Evolutionary conservation across 78 protist genomes (phyloP).

Genomic region (Monosiga brevicollis): DNA sequence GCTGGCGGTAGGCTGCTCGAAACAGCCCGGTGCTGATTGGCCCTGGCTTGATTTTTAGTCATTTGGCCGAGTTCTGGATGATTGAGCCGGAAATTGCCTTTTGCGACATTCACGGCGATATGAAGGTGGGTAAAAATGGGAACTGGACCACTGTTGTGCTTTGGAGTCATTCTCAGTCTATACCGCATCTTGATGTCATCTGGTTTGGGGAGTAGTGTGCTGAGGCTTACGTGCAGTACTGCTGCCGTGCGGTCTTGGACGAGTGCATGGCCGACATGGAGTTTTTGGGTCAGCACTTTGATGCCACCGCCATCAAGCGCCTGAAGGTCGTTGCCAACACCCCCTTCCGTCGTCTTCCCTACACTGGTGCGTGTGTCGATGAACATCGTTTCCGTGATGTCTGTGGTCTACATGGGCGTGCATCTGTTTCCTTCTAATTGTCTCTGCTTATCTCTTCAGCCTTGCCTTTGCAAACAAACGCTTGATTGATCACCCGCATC

Average conservation of each 20-base stretch:
- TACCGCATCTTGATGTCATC: too few relatives aligned
- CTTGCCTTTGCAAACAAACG: too few relatives aligned
- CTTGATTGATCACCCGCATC: too few relatives aligned
- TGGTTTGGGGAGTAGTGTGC: not conserved
- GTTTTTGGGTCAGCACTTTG: not conserved
- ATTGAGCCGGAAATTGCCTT: slow-evolving; percentile 72
- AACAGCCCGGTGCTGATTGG: too few relatives aligned
- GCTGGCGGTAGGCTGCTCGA: too few relatives aligned
- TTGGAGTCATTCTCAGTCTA: too few relatives aligned
- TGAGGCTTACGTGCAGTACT: not conserved
- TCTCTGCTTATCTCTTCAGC: too few relatives aligned
- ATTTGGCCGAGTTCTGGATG: slow-evolving; percentile 81
- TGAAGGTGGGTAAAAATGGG: slow-evolving; percentile 9
- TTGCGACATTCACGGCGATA: slow-evolving; percentile 1
- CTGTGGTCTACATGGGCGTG: too few relatives aligned
- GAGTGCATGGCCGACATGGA: slow-evolving; percentile 1
- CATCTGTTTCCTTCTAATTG: too few relatives aligned
- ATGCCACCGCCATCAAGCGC: slow-evolving; percentile 12
- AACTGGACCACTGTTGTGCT: not conserved
- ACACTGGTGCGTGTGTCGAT: slow-evolving; percentile 53
- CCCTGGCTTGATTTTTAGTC: too few relatives aligned
- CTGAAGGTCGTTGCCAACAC: slow-evolving; percentile 53
- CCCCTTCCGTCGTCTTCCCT: slow-evolving; percentile 8
- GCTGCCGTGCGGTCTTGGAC: not conserved
- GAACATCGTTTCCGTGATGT: too few relatives aligned